Evolutionary conservation across 2,329 filamentous ascomycete species (phyloP), one percentile per base, ranked within the genome.

Genomic region (Moelleriella libera): DNA sequence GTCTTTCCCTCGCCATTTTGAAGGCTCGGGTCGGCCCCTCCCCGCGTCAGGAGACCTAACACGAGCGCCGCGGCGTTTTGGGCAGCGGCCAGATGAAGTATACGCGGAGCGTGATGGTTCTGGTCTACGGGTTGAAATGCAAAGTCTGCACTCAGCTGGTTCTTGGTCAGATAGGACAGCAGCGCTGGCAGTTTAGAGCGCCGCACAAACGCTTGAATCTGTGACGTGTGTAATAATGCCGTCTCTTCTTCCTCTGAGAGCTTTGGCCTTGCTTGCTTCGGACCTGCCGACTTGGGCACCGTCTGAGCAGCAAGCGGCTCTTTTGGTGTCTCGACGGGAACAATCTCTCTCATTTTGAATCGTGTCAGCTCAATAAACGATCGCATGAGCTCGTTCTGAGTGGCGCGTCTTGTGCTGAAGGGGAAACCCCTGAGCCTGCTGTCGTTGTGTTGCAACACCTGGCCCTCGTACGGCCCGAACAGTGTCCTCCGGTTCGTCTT

Each of bases 341-440:
- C 76, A 30, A 97, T 76, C 51, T 85, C 83, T 45, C 79, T 80
- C 44, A 95, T 75, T 64, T 98, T 96, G 12, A 96, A 75, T 12
- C 92, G 75, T 0, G 92, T 98, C 32, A 98, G 74, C 67, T 98
- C 92, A 52, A 94, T 85, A 57, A 96, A 98, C 1, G 85, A 85
- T 40, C 90, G 80, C 84, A 97, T 92, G 0, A 98, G 79, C 63
- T 98, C 92, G 44, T 84, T 86, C 59, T 97, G 89, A 0, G 92
- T 98, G 1, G 92, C 88, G 49, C 92, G 75, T 10, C 88, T 78
- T 7, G 92, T 98, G 62, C 77, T 95, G 63, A 98, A 98, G 0
- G 92, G 92, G 52, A 98, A 96, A 0, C 86, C 83, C 48, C 92
- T 76, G 57, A 95, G 74, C 37, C 92, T 75, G 1, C 81, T 70